Evolutionary conservation across 257 asterid species (phyloP), one percentile per base, ranked within the genome.

Genomic region (Asclepias syriaca): DNA sequence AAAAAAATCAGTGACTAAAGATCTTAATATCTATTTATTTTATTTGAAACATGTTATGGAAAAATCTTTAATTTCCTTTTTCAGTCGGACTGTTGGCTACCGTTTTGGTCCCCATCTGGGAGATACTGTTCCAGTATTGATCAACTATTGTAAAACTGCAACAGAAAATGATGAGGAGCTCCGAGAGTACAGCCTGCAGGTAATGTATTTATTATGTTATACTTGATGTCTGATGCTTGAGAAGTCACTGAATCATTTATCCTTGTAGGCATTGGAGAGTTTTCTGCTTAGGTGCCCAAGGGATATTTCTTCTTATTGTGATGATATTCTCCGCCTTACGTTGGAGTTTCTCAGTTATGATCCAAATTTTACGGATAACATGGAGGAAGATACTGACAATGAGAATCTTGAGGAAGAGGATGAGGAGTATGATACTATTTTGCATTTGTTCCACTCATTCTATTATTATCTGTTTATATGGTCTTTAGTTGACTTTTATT

Each of bases 81-180:
- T 66, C 66, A 95, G 99, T 78, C 98, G 98, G 78, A 90, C 99
- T 77, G 99, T 95, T 86, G 99, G 99, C 66, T 92, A 95, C 76
- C 99, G 98, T 76, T 95, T 95, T 85, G 99, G 98, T 77, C 91
- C 97, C 59, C 96, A 92, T 82, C 98, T 95, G 66, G 97, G 93
- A 81, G 99, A 95, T 63, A 81, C 98, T 24, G 97, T 95, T 77
- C 97, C 98, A 45, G 77, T 95, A 74, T 81, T 95, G 67, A 85
- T 95, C 55, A 84, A 77, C 84, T 95, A 92, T 79, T 92, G 99
- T 80, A 83, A 81, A 74, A 90, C 86, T 85, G 99, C 99, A 67
- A 88, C 99, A 22, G 99, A 95, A 84, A 95, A 95, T 86, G 97
- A 95, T 73, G 99, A 95, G 84, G 99, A 95, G 85, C 97, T 95